phyloP scores from a whole-genome alignment of 169 alveolate species.

The Plasmodium coatneyi region DNA sequence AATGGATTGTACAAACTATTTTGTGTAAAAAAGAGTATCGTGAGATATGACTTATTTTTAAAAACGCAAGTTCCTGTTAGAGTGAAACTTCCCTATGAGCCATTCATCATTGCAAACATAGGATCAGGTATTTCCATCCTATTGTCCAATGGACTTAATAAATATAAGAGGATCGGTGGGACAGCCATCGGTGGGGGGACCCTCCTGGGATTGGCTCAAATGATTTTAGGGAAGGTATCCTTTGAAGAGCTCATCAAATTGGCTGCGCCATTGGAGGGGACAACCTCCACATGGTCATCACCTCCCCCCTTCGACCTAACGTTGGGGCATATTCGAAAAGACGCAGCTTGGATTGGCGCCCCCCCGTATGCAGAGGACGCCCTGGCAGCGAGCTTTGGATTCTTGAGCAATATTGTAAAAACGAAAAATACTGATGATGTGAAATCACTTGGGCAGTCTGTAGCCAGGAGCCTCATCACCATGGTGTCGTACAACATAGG shows the following conservation, averaged over 20 bases:
- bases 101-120: slow-evolving; percentile 89
- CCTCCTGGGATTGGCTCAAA: slow-evolving; percentile 89
- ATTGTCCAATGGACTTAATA: slow-evolving; percentile 76
- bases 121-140: slow-evolving; percentile 94
- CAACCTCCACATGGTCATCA: slow-evolving; percentile 45
- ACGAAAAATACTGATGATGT: neutral
- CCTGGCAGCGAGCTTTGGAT: slow-evolving; percentile 87
- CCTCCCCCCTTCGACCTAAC: slow-evolving; percentile 78
- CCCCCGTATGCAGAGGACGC: slow-evolving; percentile 81
- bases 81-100: slow-evolving; percentile 79
- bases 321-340: slow-evolving; percentile 78
- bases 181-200: slow-evolving; percentile 95
- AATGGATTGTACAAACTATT: slow-evolving; percentile 86
- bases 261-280: slow-evolving; percentile 28
- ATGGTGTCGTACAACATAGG: slow-evolving; percentile 92
- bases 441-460: slow-evolving; percentile 84
- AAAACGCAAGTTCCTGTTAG: slow-evolving; percentile 76
- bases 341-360: slow-evolving; percentile 77
- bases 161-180: slow-evolving; percentile 83
- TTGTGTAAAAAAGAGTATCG: slow-evolving; percentile 81
- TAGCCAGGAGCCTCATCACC: slow-evolving; percentile 87
- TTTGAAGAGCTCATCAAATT: slow-evolving; percentile 88
- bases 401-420: slow-evolving; percentile 63
- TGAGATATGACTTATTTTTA: slow-evolving; percentile 80
- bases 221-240: slow-evolving; percentile 84